Conservation (phyloP, 2,329 filamentous ascomycete genomes). For the Elsinoe batatas region DNA sequence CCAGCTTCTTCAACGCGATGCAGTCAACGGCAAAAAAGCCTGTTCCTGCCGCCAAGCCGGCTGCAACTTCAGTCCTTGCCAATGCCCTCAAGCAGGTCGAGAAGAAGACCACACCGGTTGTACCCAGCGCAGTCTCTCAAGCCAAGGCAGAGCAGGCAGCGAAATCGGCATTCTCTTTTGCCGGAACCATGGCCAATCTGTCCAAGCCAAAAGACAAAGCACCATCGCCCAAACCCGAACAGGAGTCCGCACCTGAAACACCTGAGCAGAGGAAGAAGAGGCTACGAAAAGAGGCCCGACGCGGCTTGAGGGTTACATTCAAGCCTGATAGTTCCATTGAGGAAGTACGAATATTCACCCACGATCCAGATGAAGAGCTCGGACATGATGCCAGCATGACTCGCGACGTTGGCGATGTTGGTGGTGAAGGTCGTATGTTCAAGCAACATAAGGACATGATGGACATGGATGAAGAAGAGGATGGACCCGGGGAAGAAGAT, state of each 20-base stretch:
- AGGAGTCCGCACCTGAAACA: slow-evolving; percentile 52
- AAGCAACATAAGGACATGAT: slow-evolving; percentile 56
- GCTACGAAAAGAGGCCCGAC: slow-evolving; percentile 60
- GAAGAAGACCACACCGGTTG: slow-evolving; percentile 15
- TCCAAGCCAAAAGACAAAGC: slow-evolving; percentile 48
- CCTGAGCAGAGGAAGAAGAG: slow-evolving; percentile 57
- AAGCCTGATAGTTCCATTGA: slow-evolving; percentile 58
- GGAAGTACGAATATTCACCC: slow-evolving; percentile 58
- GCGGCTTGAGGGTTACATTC: slow-evolving; percentile 61
- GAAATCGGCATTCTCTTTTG: slow-evolving; percentile 30
- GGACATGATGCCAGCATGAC: slow-evolving; percentile 59
- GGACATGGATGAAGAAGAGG: slow-evolving; percentile 53
- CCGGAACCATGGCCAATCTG: slow-evolving; percentile 30
- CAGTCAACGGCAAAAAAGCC: slow-evolving; percentile 39
- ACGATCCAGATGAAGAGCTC: slow-evolving; percentile 61
- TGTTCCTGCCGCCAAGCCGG: slow-evolving; percentile 20
- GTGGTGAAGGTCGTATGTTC: slow-evolving; percentile 49
- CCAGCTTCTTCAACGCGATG: slow-evolving; percentile 36
- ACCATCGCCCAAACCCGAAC: slow-evolving; percentile 32
- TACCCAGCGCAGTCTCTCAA: slow-evolving; percentile 11
- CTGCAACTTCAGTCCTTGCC: slow-evolving; percentile 16
- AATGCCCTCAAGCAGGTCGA: slow-evolving; percentile 14
- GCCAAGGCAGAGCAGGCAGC: slow-evolving; percentile 11
- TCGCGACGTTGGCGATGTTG: slow-evolving; percentile 62
- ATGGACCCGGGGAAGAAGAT: slow-evolving; percentile 46